These are phyloP conservation scores for Leishmania martiniquensis DNA, from an alignment of 208 protist species.

Conservation along the genomic window DNA sequence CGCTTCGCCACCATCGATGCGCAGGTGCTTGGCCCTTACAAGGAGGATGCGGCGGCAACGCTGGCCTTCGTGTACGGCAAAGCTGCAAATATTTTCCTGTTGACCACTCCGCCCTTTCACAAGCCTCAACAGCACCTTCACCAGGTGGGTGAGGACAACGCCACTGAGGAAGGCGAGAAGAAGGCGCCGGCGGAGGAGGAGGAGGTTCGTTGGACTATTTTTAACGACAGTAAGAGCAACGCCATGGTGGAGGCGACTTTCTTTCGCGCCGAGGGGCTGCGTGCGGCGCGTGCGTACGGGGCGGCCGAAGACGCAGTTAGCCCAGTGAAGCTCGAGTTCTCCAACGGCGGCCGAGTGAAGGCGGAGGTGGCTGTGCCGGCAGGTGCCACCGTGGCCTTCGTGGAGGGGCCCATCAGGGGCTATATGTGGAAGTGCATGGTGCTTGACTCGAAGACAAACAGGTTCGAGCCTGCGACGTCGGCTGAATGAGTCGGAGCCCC, in stretches of 20 bases:
- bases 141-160: background rate
- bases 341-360: conserved; percentile 15
- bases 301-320: background rate
- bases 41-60: conserved; percentile 21
- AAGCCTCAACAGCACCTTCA: background rate
- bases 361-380: conserved; percentile 25
- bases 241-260: conserved; percentile 44
- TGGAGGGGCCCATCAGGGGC: conserved; percentile 39
- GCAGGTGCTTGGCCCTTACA: conserved; percentile 26
- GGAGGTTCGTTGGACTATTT: conserved; percentile 36
- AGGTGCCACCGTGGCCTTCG: conserved; percentile 32
- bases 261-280: conserved; percentile 35
- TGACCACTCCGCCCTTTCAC: conserved; percentile 26
- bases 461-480: conserved; percentile 24
- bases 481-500: background rate
- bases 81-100: conserved; percentile 27
- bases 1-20: conserved; percentile 23
- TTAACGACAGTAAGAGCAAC: conserved; percentile 47
- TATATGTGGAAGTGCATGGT: conserved; percentile 51
- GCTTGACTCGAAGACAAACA: conserved; percentile 21
- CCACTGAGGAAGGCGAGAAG: background rate
- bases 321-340: conserved; percentile 8
- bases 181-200: conserved; percentile 12
- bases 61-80: conserved; percentile 25
- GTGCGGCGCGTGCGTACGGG: conserved; percentile 9